Evolutionary conservation across 768 basidiomycete genomes (phyloP), one percentile per base, ranked within the genome.

Genomic region (Fomitopsis serialis): DNA sequence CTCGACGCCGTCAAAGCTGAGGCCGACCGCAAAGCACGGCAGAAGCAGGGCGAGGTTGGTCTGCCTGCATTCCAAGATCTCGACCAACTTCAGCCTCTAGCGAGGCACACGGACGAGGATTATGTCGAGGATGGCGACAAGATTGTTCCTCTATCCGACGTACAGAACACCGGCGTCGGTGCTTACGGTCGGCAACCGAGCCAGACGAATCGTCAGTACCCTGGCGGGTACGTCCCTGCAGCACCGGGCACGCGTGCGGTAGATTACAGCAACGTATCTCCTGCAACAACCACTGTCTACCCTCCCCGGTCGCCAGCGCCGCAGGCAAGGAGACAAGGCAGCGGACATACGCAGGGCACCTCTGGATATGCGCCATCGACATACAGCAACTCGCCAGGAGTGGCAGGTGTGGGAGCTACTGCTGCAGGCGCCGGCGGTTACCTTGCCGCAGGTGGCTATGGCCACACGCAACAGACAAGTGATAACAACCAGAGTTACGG

Each of bases 1-100:
- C 70, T 93, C 54, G 89, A 91, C 58, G 90, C 90, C 15, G 82
- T 93, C 60, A 91, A 90, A 63, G 90, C 91, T 9, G 91, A 92
- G 64, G 85, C 80, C 6, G 90, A 93, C 60, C 79, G 91, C 56
- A 92, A 91, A 65, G 85, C 86, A 12, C 76, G 76, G 32, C 84
- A 83, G 55, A 72, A 75, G 9, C 70, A 70, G 40, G 70, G 71
- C 13, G 89, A 90, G 70, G 72, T 73, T 52, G 91, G 91, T 17
- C 66, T 93, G 1, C 89, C 90, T 10, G 78, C 85, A 9, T 89
- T 92, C 70, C 71, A 80, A 34, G 90, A 92, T 66, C 78, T 80
- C 29, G 78, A 80, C 35, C 70, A 60, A 23, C 70, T 68, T 13
- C 81, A 85, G 54, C 90, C 90, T 19, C 75, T 92, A 52, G 84